These are phyloP conservation scores for Nemania diffusa DNA, from an alignment of 2,329 filamentous ascomycete species.

Conservation along the genomic window DNA sequence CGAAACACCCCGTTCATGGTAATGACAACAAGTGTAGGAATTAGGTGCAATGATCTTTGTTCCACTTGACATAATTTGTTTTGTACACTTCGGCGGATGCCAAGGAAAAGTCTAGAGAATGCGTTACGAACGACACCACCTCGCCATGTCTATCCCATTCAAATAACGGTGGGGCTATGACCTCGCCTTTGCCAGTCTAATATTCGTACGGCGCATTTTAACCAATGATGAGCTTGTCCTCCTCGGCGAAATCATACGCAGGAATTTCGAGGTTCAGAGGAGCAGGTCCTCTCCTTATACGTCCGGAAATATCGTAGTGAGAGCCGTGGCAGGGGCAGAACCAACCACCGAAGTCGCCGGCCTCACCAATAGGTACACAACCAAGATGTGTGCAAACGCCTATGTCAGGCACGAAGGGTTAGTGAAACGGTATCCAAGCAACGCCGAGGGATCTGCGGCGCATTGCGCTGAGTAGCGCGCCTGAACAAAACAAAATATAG, in stretches of 20 bases:
- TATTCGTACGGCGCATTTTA: slow-evolving; percentile 61
- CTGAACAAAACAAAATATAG: slow-evolving; percentile 30
- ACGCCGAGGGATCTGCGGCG: not conserved
- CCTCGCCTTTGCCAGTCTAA: slow-evolving; percentile 45
- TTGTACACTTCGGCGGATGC: slow-evolving; percentile 48
- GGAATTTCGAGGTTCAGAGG: slow-evolving; percentile 98
- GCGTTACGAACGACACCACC: slow-evolving; percentile 44
- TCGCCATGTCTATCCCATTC: slow-evolving; percentile 47
- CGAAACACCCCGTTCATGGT: slow-evolving; percentile 25
- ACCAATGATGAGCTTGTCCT: slow-evolving; percentile 90
- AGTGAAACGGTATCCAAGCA: slow-evolving; percentile 21
- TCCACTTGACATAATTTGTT: slow-evolving; percentile 46
- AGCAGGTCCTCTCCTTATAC: slow-evolving; percentile 96
- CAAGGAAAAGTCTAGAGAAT: slow-evolving; percentile 47
- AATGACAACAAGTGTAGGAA: slow-evolving; percentile 13
- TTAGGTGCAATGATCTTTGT: slow-evolving; percentile 38
- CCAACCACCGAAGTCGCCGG: slow-evolving; percentile 98
- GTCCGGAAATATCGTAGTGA: slow-evolving; percentile 99
- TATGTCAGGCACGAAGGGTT: slow-evolving; percentile 50
- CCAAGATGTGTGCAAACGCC: slow-evolving; percentile 99
- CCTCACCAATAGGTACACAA: slow-evolving; percentile 99
- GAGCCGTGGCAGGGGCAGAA: slow-evolving; percentile 99
- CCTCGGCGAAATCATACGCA: slow-evolving; percentile 90
- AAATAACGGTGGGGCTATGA: slow-evolving; percentile 32
- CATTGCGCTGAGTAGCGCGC: not conserved